phyloP scores from a whole-genome alignment of 805 yeast genomes.

The Ogataea sp. region DNA sequence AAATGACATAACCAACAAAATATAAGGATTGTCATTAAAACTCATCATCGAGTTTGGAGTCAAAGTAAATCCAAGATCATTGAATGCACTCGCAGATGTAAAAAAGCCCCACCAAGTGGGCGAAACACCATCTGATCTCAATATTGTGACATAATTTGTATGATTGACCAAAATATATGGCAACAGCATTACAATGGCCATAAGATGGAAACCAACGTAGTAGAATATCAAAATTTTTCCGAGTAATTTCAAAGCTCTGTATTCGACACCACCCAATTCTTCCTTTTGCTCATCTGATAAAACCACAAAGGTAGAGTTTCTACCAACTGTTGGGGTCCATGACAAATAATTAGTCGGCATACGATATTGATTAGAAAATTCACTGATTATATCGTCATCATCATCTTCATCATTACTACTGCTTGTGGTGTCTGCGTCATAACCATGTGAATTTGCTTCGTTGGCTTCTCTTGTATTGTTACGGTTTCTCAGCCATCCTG shows the following conservation, averaged over 20 bases:
- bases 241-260: constrained; percentile 75
- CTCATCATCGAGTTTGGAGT: constrained; percentile 74
- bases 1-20: constrained; percentile 53
- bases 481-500: constrained; percentile 2
- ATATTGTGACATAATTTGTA: constrained; percentile 32
- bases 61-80: constrained; percentile 77
- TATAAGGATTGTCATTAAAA: constrained; percentile 55
- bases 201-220: constrained; percentile 68
- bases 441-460: not conserved
- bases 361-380: constrained; percentile 12
- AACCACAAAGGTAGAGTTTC: constrained; percentile 87
- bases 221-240: constrained; percentile 56
- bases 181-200: constrained; percentile 43
- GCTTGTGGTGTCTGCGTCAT: constrained; percentile 4
- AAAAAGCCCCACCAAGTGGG: constrained; percentile 95
- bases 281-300: constrained; percentile 78
- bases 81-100: constrained; percentile 70
- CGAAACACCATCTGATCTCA: constrained; percentile 51
- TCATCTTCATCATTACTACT: constrained; percentile 15
- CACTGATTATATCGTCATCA: constrained; percentile 17
- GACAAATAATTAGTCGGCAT: constrained; percentile 68
- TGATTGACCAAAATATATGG: constrained; percentile 49
- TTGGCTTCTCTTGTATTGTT: constrained; percentile 5
- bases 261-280: constrained; percentile 96
- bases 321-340: constrained; percentile 85